Evolutionary conservation across 768 basidiomycete species (phyloP).

Genomic region (Auriscalpium orientale): DNA sequence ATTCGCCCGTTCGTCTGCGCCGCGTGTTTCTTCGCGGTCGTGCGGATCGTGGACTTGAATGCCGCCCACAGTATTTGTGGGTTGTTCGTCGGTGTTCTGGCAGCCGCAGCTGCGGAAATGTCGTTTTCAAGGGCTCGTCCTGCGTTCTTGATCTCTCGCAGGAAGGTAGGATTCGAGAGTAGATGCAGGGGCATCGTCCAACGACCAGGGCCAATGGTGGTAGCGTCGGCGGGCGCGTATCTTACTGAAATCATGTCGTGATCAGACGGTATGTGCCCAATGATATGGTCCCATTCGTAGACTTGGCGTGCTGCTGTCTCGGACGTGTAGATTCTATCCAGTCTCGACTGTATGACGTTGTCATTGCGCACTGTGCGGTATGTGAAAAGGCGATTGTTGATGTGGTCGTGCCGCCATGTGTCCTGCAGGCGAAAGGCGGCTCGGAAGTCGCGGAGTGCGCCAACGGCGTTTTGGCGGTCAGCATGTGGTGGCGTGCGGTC

Average conservation of each 20-base stretch:
- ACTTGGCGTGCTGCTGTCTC: not conserved
- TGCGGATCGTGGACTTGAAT: not conserved
- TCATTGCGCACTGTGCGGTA: not conserved
- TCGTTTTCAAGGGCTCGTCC: no score
- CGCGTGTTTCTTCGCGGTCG: not conserved
- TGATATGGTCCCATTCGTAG: not conserved
- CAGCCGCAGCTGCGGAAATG: no score
- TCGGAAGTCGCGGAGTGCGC: not conserved
- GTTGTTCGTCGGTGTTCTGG: no score
- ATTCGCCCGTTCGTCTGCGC: not conserved
- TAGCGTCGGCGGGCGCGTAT: not conserved
- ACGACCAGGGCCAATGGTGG: not conserved
- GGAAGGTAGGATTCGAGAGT: no score
- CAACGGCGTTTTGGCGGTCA: conserved; percentile 11
- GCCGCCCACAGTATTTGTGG: not conserved
- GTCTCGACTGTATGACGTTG: not conserved
- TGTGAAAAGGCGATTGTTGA: not conserved
- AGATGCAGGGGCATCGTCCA: not conserved
- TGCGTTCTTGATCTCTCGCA: no score
- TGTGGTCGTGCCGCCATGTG: not conserved
- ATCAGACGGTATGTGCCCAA: not conserved
- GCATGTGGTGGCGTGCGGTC: conserved; percentile 26
- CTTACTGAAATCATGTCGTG: not conserved
- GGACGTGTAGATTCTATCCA: not conserved
- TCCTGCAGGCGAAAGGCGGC: not conserved